These are phyloP conservation scores for Umbelopsis sp. DNA, from an alignment of 192 early-diverging fungal genomes.

Conservation along the genomic window DNA sequence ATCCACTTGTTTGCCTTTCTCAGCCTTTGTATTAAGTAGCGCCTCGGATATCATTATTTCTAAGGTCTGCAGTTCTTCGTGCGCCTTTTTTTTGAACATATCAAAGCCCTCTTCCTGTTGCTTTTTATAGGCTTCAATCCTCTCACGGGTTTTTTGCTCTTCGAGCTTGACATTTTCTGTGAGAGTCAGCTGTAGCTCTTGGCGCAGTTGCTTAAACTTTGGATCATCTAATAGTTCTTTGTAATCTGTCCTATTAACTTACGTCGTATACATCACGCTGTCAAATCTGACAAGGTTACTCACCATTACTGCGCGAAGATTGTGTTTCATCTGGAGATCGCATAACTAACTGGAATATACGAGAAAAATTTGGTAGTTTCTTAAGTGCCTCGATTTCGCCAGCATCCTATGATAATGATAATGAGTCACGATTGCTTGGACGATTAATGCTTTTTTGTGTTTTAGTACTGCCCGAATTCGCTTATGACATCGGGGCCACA, in stretches of 20 bases:
- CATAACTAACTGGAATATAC: conserved; percentile 2
- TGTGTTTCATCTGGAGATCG: neutral
- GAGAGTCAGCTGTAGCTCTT: neutral
- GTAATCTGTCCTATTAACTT: too few relatives aligned
- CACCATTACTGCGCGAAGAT: neutral
- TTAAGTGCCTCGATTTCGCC: neutral
- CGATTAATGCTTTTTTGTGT: too few relatives aligned
- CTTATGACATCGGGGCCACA: too few relatives aligned
- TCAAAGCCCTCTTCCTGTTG: neutral
- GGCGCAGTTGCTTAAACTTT: neutral
- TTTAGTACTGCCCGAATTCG: too few relatives aligned
- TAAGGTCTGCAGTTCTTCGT: neutral
- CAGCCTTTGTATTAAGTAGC: neutral
- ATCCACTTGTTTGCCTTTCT: neutral
- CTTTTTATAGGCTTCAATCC: neutral
- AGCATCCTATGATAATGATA: neutral
- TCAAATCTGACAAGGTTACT: neutral
- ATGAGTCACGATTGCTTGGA: too few relatives aligned
- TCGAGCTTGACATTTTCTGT: neutral
- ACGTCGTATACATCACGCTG: neutral
- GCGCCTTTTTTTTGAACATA: neutral
- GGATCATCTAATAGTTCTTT: neutral
- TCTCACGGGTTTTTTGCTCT: conserved; percentile 2
- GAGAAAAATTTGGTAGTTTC: neutral
- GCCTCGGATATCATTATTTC: neutral